Percentiles rank a stretch among this genome's conserved stretches.
These are phyloP conservation scores for Eutypella sp. DNA, from an alignment of 2,329 filamentous ascomycete species.

Conservation along the genomic window DNA sequence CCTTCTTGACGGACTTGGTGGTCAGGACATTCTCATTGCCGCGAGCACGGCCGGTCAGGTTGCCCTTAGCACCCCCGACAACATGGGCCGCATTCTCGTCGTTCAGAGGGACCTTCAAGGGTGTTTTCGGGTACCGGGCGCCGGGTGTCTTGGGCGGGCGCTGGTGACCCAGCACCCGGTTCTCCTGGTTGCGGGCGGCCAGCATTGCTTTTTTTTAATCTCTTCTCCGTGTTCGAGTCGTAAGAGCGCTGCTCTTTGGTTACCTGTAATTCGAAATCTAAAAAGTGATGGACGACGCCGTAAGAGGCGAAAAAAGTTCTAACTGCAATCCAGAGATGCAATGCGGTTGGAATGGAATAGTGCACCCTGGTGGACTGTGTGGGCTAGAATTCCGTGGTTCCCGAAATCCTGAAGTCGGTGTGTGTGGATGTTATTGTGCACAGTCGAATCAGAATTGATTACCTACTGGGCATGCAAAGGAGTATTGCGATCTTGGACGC, in stretches of 20 bases:
- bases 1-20: conserved; percentile 40
- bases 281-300: too few relatives aligned
- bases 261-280: too few relatives aligned
- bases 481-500: neutral
- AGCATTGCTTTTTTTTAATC: too few relatives aligned
- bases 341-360: too few relatives aligned
- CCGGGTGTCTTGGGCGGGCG: conserved; percentile 74
- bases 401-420: too few relatives aligned
- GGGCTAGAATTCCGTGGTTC: too few relatives aligned
- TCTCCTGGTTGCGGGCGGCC: conserved; percentile 81
- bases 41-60: conserved; percentile 49
- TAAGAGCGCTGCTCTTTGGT: too few relatives aligned
- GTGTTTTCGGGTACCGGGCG: conserved; percentile 73
- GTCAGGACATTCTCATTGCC: conserved; percentile 53
- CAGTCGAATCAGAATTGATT: neutral
- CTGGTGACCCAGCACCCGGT: conserved; percentile 72
- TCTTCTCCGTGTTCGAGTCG: too few relatives aligned
- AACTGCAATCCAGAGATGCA: too few relatives aligned
- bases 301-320: too few relatives aligned
- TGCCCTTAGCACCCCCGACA: conserved; percentile 55
- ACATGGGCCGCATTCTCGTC: conserved; percentile 73
- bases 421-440: neutral
- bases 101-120: conserved; percentile 69
- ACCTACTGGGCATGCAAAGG: neutral
- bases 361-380: too few relatives aligned